Evolutionary conservation across 2,329 filamentous ascomycete genomes (phyloP).

Genomic region (Penicillium sclerotiorum): DNA sequence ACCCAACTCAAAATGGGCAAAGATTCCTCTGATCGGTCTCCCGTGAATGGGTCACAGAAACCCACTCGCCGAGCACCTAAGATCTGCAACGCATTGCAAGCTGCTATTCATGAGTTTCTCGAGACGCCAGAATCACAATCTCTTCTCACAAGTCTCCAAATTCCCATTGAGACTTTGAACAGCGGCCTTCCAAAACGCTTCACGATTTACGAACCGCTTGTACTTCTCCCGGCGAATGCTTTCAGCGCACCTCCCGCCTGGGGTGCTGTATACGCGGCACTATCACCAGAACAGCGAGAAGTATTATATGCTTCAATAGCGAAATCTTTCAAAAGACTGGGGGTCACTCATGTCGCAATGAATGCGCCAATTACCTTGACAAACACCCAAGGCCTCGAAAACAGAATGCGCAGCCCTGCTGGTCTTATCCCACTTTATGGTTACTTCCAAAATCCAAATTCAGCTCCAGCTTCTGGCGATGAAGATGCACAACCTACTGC

Average conservation of each 20-base stretch:
- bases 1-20: background rate
- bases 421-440: constrained; percentile 72
- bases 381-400: constrained; percentile 52
- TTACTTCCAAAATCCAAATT: constrained; percentile 62
- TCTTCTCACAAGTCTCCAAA: constrained; percentile 15
- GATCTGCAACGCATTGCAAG: constrained; percentile 1
- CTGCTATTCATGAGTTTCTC: constrained; percentile 28
- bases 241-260: constrained; percentile 39
- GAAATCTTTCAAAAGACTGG: constrained; percentile 38
- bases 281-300: constrained; percentile 33
- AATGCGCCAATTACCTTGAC: constrained; percentile 58
- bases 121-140: constrained; percentile 21
- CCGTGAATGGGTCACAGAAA: background rate
- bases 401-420: constrained; percentile 72
- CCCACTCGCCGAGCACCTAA: background rate
- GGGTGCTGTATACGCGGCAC: constrained; percentile 29
- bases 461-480: constrained; percentile 33
- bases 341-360: constrained; percentile 59
- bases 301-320: constrained; percentile 48
- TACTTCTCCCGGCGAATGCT: constrained; percentile 57
- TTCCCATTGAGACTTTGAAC: constrained; percentile 18
- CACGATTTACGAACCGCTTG: constrained; percentile 59
- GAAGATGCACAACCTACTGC: constrained; percentile 34
- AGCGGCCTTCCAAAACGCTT: constrained; percentile 49
- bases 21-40: background rate